Evolutionary conservation across 495 filamentous ascomycete species (phyloP), one percentile per base, ranked within the genome.

Genomic region (Penicillium cataractarum): DNA sequence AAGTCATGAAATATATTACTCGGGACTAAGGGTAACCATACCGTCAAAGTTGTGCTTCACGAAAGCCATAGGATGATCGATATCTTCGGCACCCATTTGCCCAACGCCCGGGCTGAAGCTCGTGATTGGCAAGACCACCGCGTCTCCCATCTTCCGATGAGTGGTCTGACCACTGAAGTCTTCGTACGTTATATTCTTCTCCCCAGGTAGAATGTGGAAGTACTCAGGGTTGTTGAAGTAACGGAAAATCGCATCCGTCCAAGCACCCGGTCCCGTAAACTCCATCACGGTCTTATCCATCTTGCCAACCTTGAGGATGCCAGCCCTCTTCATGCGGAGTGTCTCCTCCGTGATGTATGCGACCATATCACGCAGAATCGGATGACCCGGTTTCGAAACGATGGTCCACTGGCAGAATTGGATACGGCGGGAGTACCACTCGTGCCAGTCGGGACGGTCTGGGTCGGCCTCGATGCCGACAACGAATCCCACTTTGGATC

Each of bases 381-480:
- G 95, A 69, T 99, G 95, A 8, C 95, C 95, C 0, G 95, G 90
- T 74, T 99, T 99, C 44, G 91, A 79, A 71, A 97, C 94, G 55
- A 99, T 97, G 4, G 95, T 99, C 95, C 95, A 99, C 72, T 99
- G 95, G 75, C 95, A 99, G 75, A 99, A 99, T 69, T 99, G 95
- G 54, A 99, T 92, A 29, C 95, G 83, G 55, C 95, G 89, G 55
- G 92, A 93, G 76, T 97, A 99, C 95, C 95, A 99, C 0, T 96
- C 83, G 35, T 86, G 84, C 95, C 95, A 99, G 68, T 99, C 95
- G 2, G 85, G 83, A 44, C 95, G 84, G 73, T 98, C 93, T 2
- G 95, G 93, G 69, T 99, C 95, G 4, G 95, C 95, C 75, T 99
- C 95, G 61, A 99, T 97, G 46, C 95, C 95, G 65, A 97, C 83